Conservation (phyloP, 306 rosid genomes). For the Echinosophora koreensis region DNA sequence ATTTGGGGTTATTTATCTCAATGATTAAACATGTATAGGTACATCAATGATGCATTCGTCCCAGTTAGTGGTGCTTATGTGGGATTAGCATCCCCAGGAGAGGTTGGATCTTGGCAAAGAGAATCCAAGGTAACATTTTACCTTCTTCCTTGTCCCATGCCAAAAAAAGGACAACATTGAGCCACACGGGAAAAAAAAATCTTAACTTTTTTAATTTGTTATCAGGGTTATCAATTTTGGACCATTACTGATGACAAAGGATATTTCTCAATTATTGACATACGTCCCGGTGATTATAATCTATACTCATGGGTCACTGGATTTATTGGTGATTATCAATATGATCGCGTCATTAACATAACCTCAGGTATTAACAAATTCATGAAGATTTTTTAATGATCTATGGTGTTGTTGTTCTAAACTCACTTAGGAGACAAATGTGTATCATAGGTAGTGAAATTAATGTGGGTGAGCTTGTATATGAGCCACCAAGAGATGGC, state of each 20-base stretch:
- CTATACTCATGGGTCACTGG: slow-evolving; percentile 82
- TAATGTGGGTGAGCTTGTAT: slow-evolving; percentile 61
- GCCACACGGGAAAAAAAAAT: not conserved
- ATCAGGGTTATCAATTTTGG: slow-evolving; percentile 95
- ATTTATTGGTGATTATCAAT: slow-evolving; percentile 68
- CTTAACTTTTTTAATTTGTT: slow-evolving; percentile 5
- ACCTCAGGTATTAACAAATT: slow-evolving; percentile 62
- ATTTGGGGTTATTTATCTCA: not conserved
- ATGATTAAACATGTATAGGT: slow-evolving; percentile 50
- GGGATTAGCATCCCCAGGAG: slow-evolving; percentile 79
- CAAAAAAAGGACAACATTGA: not conserved
- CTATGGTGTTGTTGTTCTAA: not conserved
- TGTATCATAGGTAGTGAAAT: slow-evolving; percentile 54
- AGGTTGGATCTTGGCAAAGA: slow-evolving; percentile 91
- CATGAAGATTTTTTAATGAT: not conserved
- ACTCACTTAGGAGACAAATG: slow-evolving; percentile 18
- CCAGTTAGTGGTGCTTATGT: slow-evolving; percentile 66
- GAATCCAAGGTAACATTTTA: slow-evolving; percentile 68
- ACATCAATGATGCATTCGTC: slow-evolving; percentile 46
- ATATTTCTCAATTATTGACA: slow-evolving; percentile 59
- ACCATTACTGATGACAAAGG: slow-evolving; percentile 73
- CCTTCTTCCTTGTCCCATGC: not conserved
- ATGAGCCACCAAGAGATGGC: slow-evolving; percentile 77
- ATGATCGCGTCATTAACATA: slow-evolving; percentile 51
- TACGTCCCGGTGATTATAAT: slow-evolving; percentile 63